Percentiles rank a stretch among this genome's conserved stretches.
Conservation (phyloP, 108 stramenopile genomes). For the Cyclotella atomus region DNA sequence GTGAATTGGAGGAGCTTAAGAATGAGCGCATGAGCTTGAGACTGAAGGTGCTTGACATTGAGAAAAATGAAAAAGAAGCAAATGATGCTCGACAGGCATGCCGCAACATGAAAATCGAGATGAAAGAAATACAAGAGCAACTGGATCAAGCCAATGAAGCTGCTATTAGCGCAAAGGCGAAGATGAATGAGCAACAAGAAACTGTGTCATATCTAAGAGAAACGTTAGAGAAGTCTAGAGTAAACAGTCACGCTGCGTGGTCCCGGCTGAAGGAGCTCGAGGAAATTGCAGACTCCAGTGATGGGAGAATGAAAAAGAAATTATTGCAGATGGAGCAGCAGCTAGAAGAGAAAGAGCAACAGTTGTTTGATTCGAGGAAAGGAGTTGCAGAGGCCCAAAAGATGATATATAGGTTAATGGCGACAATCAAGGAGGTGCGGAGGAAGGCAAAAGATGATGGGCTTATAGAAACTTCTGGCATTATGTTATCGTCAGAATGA, state of each 20-base stretch:
- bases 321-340: slow-evolving; percentile 20
- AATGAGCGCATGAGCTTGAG: neutral
- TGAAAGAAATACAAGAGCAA: slow-evolving; percentile 7
- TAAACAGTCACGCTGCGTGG: slow-evolving; percentile 20
- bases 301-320: slow-evolving; percentile 12
- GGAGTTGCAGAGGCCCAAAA: slow-evolving; percentile 47
- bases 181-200: neutral
- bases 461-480: too few relatives aligned
- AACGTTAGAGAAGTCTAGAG: slow-evolving; percentile 11
- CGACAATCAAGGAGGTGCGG: slow-evolving; percentile 37
- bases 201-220: slow-evolving; percentile 2
- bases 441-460: slow-evolving; percentile 12
- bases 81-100: slow-evolving; percentile 1
- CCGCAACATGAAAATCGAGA: slow-evolving; percentile 4
- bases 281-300: neutral
- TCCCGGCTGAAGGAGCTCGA: slow-evolving; percentile 17
- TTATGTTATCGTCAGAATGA: neutral
- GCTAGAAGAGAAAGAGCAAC: slow-evolving; percentile 35
- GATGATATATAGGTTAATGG: slow-evolving; percentile 47
- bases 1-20: slow-evolving; percentile 15
- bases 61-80: slow-evolving; percentile 11
- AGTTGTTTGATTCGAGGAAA: slow-evolving; percentile 32
- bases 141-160: slow-evolving; percentile 1
- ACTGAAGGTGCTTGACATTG: slow-evolving; percentile 1
- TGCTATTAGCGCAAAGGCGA: neutral